Evolutionary conservation across 305 asterid species (phyloP).

Genomic region (Fraxinus latifolia): DNA sequence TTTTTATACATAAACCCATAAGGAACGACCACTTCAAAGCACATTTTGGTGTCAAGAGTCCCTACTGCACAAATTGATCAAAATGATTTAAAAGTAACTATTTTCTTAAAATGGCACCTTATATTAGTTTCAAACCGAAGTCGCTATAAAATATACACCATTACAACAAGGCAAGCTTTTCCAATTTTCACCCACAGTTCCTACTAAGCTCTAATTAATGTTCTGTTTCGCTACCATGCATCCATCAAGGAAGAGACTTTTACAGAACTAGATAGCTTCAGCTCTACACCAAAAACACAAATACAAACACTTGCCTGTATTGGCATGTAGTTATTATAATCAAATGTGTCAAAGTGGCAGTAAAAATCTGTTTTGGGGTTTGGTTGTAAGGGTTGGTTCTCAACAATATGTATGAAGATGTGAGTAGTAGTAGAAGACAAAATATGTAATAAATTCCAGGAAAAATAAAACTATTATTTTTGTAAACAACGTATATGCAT

Average conservation of each 20-base stretch:
- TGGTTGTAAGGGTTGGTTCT: neutral
- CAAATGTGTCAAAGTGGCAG: neutral
- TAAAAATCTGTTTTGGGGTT: neutral
- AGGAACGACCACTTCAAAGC: neutral
- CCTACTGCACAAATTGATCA: neutral
- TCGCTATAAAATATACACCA: neutral
- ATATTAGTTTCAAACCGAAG: neutral
- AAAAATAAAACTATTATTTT: neutral
- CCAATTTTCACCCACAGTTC: constrained; percentile 1
- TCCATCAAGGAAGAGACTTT: neutral
- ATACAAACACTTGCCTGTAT: constrained; percentile 5
- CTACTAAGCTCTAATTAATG: constrained; percentile 5
- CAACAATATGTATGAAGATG: neutral
- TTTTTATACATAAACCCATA: neutral
- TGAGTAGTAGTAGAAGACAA: neutral
- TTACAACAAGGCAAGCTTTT: neutral
- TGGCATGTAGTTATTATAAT: constrained; percentile 1
- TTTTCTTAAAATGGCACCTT: neutral
- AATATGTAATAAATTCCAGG: neutral
- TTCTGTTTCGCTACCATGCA: constrained; percentile 5
- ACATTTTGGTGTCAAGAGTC: constrained; percentile 9
- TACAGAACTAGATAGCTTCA: constrained; percentile 2
- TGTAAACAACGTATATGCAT: neutral
- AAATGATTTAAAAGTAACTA: neutral
- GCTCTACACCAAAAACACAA: neutral